Evolutionary conservation across 768 basidiomycete genomes (phyloP).

Genomic region (Boletus tylopilopsis): DNA sequence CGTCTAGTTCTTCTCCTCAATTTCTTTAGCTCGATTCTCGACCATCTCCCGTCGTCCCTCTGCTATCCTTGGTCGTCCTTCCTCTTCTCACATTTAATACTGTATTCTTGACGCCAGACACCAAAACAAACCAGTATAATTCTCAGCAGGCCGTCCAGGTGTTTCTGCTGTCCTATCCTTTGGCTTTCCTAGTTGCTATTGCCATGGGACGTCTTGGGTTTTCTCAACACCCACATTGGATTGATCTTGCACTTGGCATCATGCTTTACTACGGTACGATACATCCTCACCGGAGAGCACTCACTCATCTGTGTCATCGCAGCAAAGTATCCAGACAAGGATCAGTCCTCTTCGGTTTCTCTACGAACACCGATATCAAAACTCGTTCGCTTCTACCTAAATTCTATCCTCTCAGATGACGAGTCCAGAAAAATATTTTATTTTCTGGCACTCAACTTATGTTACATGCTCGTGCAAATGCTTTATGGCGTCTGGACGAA

Average conservation of each 20-base stretch:
- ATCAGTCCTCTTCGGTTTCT: conserved; percentile 39
- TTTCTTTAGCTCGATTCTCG: conserved; percentile 46
- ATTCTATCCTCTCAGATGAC: conserved; percentile 85
- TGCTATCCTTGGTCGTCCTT: conserved; percentile 53
- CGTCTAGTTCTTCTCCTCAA: conserved; percentile 4
- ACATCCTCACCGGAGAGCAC: neutral
- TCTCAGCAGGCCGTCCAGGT: conserved; percentile 51
- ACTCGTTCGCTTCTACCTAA: conserved; percentile 68
- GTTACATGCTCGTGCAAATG: conserved; percentile 97
- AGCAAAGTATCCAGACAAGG: conserved; percentile 53
- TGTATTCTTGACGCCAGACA: conserved; percentile 57
- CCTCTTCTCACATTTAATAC: conserved; percentile 61
- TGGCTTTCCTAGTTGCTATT: conserved; percentile 43
- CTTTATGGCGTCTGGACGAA: conserved; percentile 97
- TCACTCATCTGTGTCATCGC: conserved; percentile 6
- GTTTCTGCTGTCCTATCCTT: conserved; percentile 57
- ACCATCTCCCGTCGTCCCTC: conserved; percentile 48
- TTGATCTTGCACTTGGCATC: conserved; percentile 54
- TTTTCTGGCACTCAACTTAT: conserved; percentile 90
- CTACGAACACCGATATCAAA: conserved; percentile 53
- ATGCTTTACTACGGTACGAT: conserved; percentile 64
- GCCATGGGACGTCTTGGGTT: conserved; percentile 62
- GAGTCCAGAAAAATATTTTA: conserved; percentile 97
- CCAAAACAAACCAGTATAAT: conserved; percentile 43
- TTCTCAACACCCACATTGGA: conserved; percentile 53